These are phyloP conservation scores for Rhizopus microsporus DNA, from an alignment of 371 early-diverging fungal genomes.

Conservation along the genomic window DNA sequence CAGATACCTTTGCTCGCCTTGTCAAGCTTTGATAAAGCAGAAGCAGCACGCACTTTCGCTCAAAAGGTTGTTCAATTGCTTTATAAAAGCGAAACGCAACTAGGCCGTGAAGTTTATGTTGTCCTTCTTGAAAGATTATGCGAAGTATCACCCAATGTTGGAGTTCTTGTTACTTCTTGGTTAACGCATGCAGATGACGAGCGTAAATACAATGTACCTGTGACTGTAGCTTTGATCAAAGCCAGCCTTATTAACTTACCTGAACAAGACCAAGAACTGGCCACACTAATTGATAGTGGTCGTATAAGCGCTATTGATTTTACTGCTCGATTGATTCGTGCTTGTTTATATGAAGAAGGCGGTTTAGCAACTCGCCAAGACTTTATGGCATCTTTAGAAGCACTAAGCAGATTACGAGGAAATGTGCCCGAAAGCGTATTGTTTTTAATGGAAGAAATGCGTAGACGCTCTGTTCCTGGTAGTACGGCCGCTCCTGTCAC, in stretches of 20 bases:
- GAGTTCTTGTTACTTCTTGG: constrained; percentile 88
- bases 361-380: constrained; percentile 66
- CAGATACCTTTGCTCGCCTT: constrained; percentile 69
- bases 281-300: constrained; percentile 76
- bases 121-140: constrained; percentile 80
- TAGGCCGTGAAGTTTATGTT: constrained; percentile 83
- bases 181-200: constrained; percentile 94
- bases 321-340: constrained; percentile 73
- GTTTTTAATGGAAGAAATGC: constrained; percentile 45
- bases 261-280: constrained; percentile 89
- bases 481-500: constrained; percentile 12
- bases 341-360: constrained; percentile 65
- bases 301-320: constrained; percentile 78
- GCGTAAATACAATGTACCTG: constrained; percentile 86
- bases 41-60: constrained; percentile 76
- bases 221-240: constrained; percentile 80
- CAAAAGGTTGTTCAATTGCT: constrained; percentile 85
- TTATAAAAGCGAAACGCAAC: constrained; percentile 73
- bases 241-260: constrained; percentile 72
- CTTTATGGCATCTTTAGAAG: constrained; percentile 74
- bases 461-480: constrained; percentile 15
- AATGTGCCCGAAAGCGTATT: constrained; percentile 66
- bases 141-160: constrained; percentile 74
- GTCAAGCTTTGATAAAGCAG: constrained; percentile 75
- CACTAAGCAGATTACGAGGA: constrained; percentile 66